Evolutionary conservation across 2,329 filamentous ascomycete species (phyloP), one percentile per base, ranked within the genome.

Genomic region (Fusarium annulatum): DNA sequence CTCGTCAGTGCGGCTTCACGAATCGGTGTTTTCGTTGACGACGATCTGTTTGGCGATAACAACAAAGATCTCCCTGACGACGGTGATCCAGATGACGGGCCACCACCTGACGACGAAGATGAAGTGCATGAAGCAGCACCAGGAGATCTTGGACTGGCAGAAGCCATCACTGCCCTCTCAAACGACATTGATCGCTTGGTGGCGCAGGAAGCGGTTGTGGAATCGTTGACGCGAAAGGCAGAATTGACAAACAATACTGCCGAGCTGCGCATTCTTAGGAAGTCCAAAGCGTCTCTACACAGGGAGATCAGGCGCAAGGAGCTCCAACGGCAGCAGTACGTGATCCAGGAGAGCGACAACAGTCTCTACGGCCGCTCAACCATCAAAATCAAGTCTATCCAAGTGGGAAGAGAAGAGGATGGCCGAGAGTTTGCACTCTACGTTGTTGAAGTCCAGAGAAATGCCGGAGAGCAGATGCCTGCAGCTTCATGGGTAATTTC

Each of bases 181-280:
- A 91, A 92, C 56, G 95, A 98, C 73, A 97, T 99, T 71, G 95
- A 98, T 77, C 94, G 95, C 73, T 87, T 99, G 23, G 88, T 89
- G 15, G 91, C 95, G 7, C 96, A 99, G 82, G 94, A 98, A 76
- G 92, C 93, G 4, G 94, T 99, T 23, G 91, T 99, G 23, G 94
- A 98, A 77, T 97, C 96, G 3, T 84, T 99, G 65, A 96, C 94
- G 6, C 91, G 93, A 64, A 99, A 99, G 83, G 96, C 97, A 1
- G 96, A 99, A 81, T 85, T 99, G 59, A 99, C 96, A 4, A 99
- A 99, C 81, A 99, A 99, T 79, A 95, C 93, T 19, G 94, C 96
- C 4, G 96, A 99, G 81, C 82, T 99, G 59, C 90, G 96, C 39
- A 98, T 99, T 70, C 82, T 99, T 57, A 91, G 93, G 61, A 99